phyloP scores from a whole-genome alignment of 2,329 filamentous ascomycete species.

The Apiospora sp. region DNA sequence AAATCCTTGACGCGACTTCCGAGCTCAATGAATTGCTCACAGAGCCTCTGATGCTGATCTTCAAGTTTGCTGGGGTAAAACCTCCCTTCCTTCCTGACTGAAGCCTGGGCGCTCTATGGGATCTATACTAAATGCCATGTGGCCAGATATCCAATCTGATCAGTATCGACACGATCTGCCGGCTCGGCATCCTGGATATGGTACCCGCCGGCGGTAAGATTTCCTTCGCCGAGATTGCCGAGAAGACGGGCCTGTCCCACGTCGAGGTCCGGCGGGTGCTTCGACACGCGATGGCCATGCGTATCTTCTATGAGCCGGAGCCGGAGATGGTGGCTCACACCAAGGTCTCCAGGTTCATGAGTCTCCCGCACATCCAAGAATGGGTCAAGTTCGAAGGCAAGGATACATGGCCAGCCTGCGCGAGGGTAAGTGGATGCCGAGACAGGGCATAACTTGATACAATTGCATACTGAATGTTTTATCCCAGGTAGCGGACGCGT shows the following conservation, averaged over 20 bases:
- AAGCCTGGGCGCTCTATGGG: neutral
- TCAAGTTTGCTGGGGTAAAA: constrained; percentile 6
- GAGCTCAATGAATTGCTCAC: constrained; percentile 21
- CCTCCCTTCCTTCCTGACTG: neutral
- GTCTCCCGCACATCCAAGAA: constrained; percentile 5
- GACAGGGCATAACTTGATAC: neutral
- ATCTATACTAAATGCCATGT: neutral
- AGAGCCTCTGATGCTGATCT: constrained; percentile 17
- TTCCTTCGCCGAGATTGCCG: neutral
- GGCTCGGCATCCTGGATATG: constrained; percentile 11
- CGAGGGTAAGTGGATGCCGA: constrained; percentile 1
- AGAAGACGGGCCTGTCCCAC: neutral
- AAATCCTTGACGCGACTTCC: constrained; percentile 6
- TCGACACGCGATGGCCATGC: constrained; percentile 14
- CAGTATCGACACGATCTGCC: constrained; percentile 2
- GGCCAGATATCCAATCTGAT: constrained; percentile 8
- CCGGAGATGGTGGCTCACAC: constrained; percentile 18
- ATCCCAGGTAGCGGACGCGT: constrained; percentile 28
- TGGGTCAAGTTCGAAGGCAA: constrained; percentile 4
- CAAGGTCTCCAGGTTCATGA: constrained; percentile 20
- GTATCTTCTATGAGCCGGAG: constrained; percentile 18
- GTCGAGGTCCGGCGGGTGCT: constrained; percentile 4
- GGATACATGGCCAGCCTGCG: constrained; percentile 14
- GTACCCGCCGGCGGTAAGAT: constrained; percentile 7
- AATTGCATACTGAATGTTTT: constrained; percentile 5